Evolutionary conservation across 2,329 filamentous ascomycete species (phyloP).

Genomic region (Nemania abortiva): DNA sequence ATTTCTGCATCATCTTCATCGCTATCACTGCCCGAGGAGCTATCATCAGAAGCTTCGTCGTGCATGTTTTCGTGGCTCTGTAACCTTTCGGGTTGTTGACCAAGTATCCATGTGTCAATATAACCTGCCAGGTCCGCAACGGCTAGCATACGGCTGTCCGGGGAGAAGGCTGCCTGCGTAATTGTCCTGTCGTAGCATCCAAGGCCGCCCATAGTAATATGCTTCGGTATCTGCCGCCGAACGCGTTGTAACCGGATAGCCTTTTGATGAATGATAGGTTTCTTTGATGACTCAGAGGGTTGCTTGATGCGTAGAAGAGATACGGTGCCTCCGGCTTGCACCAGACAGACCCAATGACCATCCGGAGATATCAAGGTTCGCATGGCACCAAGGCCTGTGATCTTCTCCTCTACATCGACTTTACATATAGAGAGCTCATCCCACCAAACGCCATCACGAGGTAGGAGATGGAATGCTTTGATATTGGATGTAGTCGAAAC

Average conservation of each 20-base stretch:
- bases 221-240: slow-evolving; percentile 65
- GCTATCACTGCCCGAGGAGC: slow-evolving; percentile 55
- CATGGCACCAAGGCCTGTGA: slow-evolving; percentile 74
- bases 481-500: slow-evolving; percentile 79
- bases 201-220: slow-evolving; percentile 72
- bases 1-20: slow-evolving; percentile 57
- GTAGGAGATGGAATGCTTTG: slow-evolving; percentile 79
- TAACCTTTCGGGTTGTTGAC: slow-evolving; percentile 61
- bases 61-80: slow-evolving; percentile 51
- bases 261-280: slow-evolving; percentile 57
- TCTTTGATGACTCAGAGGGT: slow-evolving; percentile 51
- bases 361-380: slow-evolving; percentile 77
- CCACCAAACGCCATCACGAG: slow-evolving; percentile 62
- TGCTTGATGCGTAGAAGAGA: slow-evolving; percentile 63
- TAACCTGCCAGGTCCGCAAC: slow-evolving; percentile 85
- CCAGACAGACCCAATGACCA: slow-evolving; percentile 74
- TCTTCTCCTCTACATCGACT: slow-evolving; percentile 69
- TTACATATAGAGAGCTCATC: slow-evolving; percentile 78
- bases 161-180: slow-evolving; percentile 80
- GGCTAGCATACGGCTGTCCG: slow-evolving; percentile 82
- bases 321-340: slow-evolving; percentile 72
- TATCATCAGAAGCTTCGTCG: slow-evolving; percentile 55
- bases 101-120: slow-evolving; percentile 86
- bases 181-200: slow-evolving; percentile 83
- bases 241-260: slow-evolving; percentile 65